Conservation (phyloP, 176 grass and related monocot species). For the Zizania latifolia region DNA sequence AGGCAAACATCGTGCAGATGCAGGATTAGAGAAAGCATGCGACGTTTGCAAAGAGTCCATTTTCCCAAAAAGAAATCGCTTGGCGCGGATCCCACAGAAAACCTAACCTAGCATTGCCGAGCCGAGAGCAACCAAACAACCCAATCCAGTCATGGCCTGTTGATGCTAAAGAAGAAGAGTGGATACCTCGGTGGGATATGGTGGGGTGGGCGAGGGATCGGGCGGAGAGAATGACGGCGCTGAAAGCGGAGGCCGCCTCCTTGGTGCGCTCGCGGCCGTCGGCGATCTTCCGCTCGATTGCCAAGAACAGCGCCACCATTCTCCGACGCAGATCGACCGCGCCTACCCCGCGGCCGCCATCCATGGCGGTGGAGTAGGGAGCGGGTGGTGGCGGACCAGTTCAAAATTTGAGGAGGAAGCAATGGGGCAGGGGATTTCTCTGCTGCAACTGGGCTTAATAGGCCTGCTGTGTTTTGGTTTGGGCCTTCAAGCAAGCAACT, state of each 20-base stretch:
- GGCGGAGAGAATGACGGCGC: constrained; percentile 45
- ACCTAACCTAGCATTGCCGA: background rate
- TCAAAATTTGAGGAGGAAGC: no score
- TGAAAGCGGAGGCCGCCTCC: constrained; percentile 40
- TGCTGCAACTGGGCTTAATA: background rate
- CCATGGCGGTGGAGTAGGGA: constrained; percentile 31
- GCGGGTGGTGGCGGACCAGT: background rate
- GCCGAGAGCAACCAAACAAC: background rate
- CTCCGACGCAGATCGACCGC: constrained; percentile 8
- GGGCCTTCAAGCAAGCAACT: background rate
- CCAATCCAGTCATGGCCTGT: background rate
- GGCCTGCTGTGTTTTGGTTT: background rate
- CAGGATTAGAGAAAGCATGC: background rate
- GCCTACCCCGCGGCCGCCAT: background rate
- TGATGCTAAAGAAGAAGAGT: background rate
- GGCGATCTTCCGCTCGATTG: constrained; percentile 30
- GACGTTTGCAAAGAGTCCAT: background rate
- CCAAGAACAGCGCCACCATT: constrained; percentile 29
- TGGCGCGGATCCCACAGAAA: background rate
- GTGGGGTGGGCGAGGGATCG: constrained; percentile 41
- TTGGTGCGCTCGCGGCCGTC: constrained; percentile 11
- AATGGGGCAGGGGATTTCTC: no score
- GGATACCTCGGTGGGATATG: constrained; percentile 44
- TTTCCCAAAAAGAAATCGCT: background rate
- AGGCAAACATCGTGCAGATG: no score